Evolutionary conservation across 352 stramenopile species (phyloP).

Genomic region (Pythium coloratum): DNA sequence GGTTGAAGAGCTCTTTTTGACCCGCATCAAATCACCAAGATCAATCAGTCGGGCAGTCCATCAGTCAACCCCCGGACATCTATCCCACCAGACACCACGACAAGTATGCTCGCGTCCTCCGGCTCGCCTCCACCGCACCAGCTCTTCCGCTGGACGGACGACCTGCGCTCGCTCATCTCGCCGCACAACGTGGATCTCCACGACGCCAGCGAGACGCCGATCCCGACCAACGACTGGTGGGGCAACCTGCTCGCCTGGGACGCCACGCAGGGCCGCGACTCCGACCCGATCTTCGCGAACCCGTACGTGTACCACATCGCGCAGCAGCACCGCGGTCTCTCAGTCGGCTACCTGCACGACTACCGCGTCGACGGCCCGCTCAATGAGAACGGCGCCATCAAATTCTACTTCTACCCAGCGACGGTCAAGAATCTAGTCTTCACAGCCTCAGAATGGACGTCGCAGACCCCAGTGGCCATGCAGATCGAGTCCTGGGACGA

Average conservation of each 20-base stretch:
- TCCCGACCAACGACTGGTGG: constrained; percentile 87
- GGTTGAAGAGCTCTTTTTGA: constrained; percentile 5
- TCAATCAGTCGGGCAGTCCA: not conserved
- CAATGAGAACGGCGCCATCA: constrained; percentile 82
- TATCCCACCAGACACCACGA: no score
- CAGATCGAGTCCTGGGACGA: constrained; percentile 76
- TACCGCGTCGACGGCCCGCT: constrained; percentile 63
- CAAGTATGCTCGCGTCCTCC: constrained; percentile 18
- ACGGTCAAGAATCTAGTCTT: constrained; percentile 79
- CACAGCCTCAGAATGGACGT: constrained; percentile 50
- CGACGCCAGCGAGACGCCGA: constrained; percentile 28
- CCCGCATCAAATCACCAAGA: not conserved
- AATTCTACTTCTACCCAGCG: constrained; percentile 82
- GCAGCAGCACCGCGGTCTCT: constrained; percentile 54
- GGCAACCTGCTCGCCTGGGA: constrained; percentile 77
- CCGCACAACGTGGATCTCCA: constrained; percentile 43
- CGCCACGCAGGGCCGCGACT: constrained; percentile 37
- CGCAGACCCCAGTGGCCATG: constrained; percentile 21
- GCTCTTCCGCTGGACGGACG: constrained; percentile 51
- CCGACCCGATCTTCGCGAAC: constrained; percentile 69
- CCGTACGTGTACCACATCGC: constrained; percentile 69
- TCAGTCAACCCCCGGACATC: no score
- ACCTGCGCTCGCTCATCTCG: constrained; percentile 48
- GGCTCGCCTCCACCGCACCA: constrained; percentile 29
- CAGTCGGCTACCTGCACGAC: constrained; percentile 69